Conservation (phyloP, 225 moss, liverwort and hornwort species). For the Bryum argenteum region DNA sequence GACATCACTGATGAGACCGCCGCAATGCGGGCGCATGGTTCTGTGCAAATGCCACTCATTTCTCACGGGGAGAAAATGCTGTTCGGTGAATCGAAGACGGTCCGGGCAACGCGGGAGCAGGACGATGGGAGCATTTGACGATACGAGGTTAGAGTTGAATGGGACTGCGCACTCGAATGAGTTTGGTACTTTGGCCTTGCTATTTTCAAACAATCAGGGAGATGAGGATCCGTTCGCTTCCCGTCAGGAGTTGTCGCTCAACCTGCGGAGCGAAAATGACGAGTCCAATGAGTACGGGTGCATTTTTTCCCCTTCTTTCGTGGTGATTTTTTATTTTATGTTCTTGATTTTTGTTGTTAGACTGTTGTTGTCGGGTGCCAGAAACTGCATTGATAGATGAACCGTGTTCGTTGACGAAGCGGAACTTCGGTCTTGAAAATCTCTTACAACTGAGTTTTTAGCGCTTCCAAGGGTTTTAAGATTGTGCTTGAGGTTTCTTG, state of each 20-base stretch:
- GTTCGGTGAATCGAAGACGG: conserved; percentile 24
- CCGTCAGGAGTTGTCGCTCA: conserved; percentile 29
- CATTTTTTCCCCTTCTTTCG: conserved; percentile 22
- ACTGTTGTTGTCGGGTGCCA: background rate
- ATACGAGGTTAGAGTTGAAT: conserved; percentile 40
- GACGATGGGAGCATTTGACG: conserved; percentile 44
- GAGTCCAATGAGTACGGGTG: conserved; percentile 44
- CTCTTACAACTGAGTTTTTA: background rate
- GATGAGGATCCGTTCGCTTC: conserved; percentile 40
- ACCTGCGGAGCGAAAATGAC: conserved; percentile 34
- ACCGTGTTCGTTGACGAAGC: background rate
- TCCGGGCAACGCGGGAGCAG: conserved; percentile 38
- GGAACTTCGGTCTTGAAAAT: background rate
- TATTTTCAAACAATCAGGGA: conserved; percentile 34
- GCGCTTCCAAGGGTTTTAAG: background rate
- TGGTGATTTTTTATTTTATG: background rate
- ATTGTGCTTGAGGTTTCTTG: background rate
- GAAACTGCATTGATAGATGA: background rate
- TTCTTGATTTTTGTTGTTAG: background rate
- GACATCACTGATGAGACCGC: conserved; percentile 30
- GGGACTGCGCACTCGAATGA: conserved; percentile 38
- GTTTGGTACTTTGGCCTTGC: conserved; percentile 44
- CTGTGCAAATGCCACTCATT: conserved; percentile 32
- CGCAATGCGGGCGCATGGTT: conserved; percentile 35
- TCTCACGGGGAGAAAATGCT: conserved; percentile 36